Conservation (phyloP, 2,329 filamentous ascomycete genomes). For the Alternaria triticina region DNA sequence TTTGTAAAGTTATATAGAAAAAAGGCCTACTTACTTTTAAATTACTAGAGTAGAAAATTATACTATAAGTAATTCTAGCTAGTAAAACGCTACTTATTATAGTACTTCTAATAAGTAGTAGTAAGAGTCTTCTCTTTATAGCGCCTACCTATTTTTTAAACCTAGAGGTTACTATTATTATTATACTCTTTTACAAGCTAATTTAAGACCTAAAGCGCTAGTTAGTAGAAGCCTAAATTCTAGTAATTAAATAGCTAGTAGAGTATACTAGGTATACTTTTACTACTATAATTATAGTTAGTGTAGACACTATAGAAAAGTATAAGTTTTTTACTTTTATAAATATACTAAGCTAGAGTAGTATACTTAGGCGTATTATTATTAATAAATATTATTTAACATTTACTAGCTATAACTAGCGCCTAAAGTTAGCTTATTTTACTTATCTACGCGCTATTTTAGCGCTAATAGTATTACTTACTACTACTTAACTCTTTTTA, state of each 20-base stretch:
- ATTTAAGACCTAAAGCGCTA: conserved; percentile 9
- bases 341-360: conserved; percentile 7
- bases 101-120: conserved; percentile 22
- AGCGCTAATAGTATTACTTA: conserved; percentile 16
- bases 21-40: too few relatives aligned
- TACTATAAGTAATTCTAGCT: too few relatives aligned
- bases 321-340: conserved; percentile 17
- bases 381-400: conserved; percentile 25
- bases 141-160: conserved; percentile 17
- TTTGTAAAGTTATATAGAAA: too few relatives aligned
- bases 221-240: too few relatives aligned
- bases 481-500: neutral
- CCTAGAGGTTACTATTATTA: conserved; percentile 21
- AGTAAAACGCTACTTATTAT: neutral
- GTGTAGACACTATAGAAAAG: neutral
- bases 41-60: too few relatives aligned
- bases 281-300: conserved; percentile 20
- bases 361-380: conserved; percentile 18
- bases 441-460: conserved; percentile 15
- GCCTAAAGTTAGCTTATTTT: conserved; percentile 13
- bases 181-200: conserved; percentile 24
- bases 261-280: conserved; percentile 12
- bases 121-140: conserved; percentile 35
- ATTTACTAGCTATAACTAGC: conserved; percentile 18
- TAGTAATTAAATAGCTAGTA: too few relatives aligned